Base-by-base conservation (phyloP, 352 stramenopile genomes). In the Globisporangium megalacanthum region DNA sequence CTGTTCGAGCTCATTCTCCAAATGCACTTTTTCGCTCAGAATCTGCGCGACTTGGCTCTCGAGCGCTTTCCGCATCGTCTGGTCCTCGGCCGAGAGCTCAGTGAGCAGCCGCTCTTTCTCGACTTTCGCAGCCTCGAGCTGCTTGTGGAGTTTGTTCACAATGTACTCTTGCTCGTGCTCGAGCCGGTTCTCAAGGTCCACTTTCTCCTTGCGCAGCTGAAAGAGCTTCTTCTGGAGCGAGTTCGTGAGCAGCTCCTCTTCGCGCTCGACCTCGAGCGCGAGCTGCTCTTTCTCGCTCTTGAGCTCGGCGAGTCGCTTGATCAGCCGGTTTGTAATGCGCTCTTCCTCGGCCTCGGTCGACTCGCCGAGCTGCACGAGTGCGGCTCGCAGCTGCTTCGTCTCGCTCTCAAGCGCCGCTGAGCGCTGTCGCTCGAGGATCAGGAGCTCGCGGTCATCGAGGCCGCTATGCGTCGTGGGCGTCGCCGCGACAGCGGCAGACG, bases 81-180 rank as follows among this genome's bases (percentile, higher is more conserved):
- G 75, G 65, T 92, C 77, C 58, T 92, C 82, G 31, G 76, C 69
- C 48, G 84, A 71, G 45, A 92, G 70, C 60, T 92, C 83, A 29
- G 68, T 56, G 20, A 92, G 53, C 56, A 92, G 58, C 3, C 80
- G 69, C 56, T 90, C 83, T 52, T 90, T 90, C 53, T 92, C 80
- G 25, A 53, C 56, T 49, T 79, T 79, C 9, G 83, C 80, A 3
- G 77, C 71, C 49, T 92, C 83, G 1, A 94, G 72, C 61, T 94
- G 81, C 62, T 92, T 92, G 62, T 83, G 74, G 45, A 97, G 79
- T 52, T 93, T 93, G 75, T 97, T 97, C 19, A 97, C 87, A 44
- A 97, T 92, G 69, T 95, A 96, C 56, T 97, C 88, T 69, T 97
- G 87, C 60, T 97, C 88, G 58, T 87, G 74, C 71, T 97, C 88